These are phyloP conservation scores for Triticum dicoccoides DNA, from an alignment of 176 grass and related monocot genomes.

Conservation along the genomic window DNA sequence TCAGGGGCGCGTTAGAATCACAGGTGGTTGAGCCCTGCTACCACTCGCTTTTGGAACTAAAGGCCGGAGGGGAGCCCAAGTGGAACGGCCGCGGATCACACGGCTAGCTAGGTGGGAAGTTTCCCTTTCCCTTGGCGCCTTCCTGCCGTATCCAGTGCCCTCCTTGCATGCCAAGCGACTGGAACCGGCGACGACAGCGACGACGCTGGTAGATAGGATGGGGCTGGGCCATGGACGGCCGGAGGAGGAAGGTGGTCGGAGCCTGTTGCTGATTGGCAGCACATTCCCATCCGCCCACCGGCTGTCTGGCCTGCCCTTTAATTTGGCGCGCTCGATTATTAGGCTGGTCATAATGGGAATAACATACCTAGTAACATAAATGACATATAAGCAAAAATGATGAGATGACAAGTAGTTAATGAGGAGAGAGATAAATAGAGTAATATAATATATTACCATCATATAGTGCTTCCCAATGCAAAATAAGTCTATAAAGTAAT, in stretches of 20 bases:
- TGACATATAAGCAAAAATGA: no score
- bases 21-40: conserved; percentile 24
- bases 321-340: background rate
- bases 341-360: no score
- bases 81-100: conserved; percentile 27
- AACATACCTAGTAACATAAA: no score
- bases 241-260: background rate
- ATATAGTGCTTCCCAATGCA: no score
- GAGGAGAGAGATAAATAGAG: no score
- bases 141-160: conserved; percentile 12
- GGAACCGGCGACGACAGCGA: conserved; percentile 36
- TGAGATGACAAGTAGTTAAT: no score
- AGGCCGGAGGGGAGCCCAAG: conserved; percentile 36
- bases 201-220: background rate
- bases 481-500: no score
- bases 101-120: background rate
- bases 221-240: background rate
- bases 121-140: conserved; percentile 28
- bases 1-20: conserved; percentile 36
- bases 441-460: no score
- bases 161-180: conserved; percentile 51
- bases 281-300: conserved; percentile 18
- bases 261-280: conserved; percentile 18
- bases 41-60: background rate
- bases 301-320: background rate